Evolutionary conservation across 1,284 basidiomycete genomes (phyloP), one percentile per base, ranked within the genome.

Genomic region (Schizophyllum amplum): DNA sequence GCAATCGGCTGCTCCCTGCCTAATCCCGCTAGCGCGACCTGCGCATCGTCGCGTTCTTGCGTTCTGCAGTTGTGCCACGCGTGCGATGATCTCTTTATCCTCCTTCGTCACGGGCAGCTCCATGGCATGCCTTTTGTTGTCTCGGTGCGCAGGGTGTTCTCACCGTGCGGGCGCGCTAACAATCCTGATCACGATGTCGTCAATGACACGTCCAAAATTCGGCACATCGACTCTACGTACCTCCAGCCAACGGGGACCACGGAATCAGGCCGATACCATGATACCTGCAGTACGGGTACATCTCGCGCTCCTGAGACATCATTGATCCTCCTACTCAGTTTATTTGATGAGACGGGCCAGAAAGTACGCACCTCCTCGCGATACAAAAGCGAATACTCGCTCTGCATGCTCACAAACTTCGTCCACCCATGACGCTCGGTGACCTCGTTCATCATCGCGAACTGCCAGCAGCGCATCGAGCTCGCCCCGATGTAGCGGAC

Each of bases 401-500:
- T 68, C 59, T 72, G 71, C 68, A 72, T 72, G 54, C 69, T 70
- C 24, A 72, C 64, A 49, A 74, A 73, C 59, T 68, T 69, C 4
- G 70, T 73, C 69, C 69, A 70, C 1, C 65, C 66, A 47, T 71
- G 63, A 54, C 61, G 65, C 25, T 63, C 66, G 26, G 68, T 67
- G 15, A 68, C 68, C 42, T 72, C 66, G 59, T 75, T 75, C 63
- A 76, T 64, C 51, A 68, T 66, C 5, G 72, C 71, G 50, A 80
- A 74, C 51, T 77, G 72, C 74, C 73, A 77, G 23, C 70, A 65
- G 4, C 69, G 60, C 71, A 76, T 75, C 22, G 72, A 75, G 57
- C 72, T 75, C 1, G 72, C 74, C 3, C 76, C 76, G 47, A 79
- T 70, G 56, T 78, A 78, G 5, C 74, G 65, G n/a, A 73, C 27